phyloP scores from a whole-genome alignment of 2,329 filamentous ascomycete genomes.

The Calonectria pseudoturangicola region DNA sequence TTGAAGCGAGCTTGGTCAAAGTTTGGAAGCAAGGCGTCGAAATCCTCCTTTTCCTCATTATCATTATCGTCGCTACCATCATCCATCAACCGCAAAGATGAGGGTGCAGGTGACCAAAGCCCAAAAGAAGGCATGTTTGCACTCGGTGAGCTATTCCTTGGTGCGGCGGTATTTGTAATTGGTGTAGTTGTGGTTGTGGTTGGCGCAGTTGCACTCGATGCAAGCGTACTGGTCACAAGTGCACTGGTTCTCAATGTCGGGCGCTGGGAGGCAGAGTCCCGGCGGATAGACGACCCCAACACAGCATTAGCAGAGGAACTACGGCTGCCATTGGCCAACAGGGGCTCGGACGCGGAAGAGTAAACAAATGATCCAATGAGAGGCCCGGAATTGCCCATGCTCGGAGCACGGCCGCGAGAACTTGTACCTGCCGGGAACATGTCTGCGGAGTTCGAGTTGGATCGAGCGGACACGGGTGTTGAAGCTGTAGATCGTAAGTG shows the following conservation, averaged over 20 bases:
- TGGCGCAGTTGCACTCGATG: neutral
- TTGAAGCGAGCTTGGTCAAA: constrained; percentile 66
- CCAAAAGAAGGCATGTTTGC: constrained; percentile 51
- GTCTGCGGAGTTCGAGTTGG: constrained; percentile 57
- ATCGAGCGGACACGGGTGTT: constrained; percentile 59
- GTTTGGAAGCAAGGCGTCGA: constrained; percentile 70
- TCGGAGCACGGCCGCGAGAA: constrained; percentile 52
- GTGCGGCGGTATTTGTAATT: constrained; percentile 40
- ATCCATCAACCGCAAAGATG: constrained; percentile 65
- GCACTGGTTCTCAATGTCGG: constrained; percentile 47
- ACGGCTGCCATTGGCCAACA: constrained; percentile 63
- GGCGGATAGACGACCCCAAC: constrained; percentile 54
- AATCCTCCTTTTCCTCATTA: constrained; percentile 62
- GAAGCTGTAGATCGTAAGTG: constrained; percentile 74
- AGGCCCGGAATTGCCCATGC: constrained; percentile 50
- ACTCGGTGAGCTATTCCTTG: constrained; percentile 50
- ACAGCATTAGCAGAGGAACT: constrained; percentile 67
- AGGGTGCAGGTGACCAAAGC: constrained; percentile 60
- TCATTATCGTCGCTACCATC: constrained; percentile 67
- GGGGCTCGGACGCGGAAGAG: constrained; percentile 61
- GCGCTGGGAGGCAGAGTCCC: constrained; percentile 56
- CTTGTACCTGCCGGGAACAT: constrained; percentile 43
- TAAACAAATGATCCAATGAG: constrained; percentile 62
- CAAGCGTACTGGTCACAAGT: constrained; percentile 44
- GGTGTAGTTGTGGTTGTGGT: constrained; percentile 31